A percentile compares a stretch with the other conserved stretches of the same genome.
Evolutionary conservation across 2,329 filamentous ascomycete genomes (phyloP).

Genomic region (Cercospora berteroae): DNA sequence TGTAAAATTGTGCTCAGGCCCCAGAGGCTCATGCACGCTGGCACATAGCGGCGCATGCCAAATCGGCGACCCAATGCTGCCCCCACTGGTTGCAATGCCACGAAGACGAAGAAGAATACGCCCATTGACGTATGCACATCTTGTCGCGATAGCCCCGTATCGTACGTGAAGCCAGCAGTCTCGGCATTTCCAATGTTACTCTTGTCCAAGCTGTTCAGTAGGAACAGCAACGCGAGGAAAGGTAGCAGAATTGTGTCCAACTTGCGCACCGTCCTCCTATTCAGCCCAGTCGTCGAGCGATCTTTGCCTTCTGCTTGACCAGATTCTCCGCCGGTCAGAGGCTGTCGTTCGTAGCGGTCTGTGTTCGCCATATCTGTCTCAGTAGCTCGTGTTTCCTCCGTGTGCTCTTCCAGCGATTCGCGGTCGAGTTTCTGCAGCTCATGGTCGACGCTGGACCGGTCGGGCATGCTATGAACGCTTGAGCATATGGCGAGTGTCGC

Average conservation of each 20-base stretch:
- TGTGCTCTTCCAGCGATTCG: slow-evolving; percentile 15
- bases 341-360: slow-evolving; percentile 7
- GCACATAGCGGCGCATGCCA: slow-evolving; percentile 57
- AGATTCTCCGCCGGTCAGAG: background rate
- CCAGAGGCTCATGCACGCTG: slow-evolving; percentile 57
- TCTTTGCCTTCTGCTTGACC: background rate
- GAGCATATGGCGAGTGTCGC: background rate
- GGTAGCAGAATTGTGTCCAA: slow-evolving; percentile 52
- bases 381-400: slow-evolving; percentile 2
- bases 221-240: slow-evolving; percentile 52
- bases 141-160: slow-evolving; percentile 52
- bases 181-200: slow-evolving; percentile 57
- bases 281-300: slow-evolving; percentile 19
- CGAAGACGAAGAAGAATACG: slow-evolving; percentile 59
- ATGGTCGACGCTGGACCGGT: slow-evolving; percentile 9
- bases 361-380: background rate
- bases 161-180: slow-evolving; percentile 58
- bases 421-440: slow-evolving; percentile 18
- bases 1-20: slow-evolving; percentile 51
- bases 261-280: slow-evolving; percentile 45
- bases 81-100: slow-evolving; percentile 57
- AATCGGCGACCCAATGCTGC: slow-evolving; percentile 58
- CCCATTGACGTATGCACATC: slow-evolving; percentile 58
- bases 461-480: slow-evolving; percentile 6
- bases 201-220: slow-evolving; percentile 55